These are phyloP conservation scores for Erodium moschatum DNA, from an alignment of 441 rosid genomes.

Conservation along the genomic window DNA sequence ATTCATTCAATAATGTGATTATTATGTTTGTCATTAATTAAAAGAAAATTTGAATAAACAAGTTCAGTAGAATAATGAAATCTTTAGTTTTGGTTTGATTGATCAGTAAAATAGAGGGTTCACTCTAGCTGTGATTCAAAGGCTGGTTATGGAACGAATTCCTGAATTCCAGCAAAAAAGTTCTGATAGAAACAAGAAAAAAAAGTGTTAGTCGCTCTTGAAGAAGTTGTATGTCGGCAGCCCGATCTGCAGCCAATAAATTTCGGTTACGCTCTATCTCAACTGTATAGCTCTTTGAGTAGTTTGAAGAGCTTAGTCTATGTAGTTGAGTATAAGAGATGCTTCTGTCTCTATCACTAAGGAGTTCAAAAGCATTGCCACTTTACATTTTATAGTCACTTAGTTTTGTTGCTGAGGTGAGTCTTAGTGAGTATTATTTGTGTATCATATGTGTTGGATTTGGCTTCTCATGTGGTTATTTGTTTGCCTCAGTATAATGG, in stretches of 20 bases:
- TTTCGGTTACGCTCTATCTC: background rate
- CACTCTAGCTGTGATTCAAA: background rate
- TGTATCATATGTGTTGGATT: background rate
- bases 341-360: background rate
- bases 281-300: background rate
- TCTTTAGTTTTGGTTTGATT: background rate
- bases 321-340: background rate
- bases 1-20: too few species aligned
- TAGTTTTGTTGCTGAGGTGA: background rate
- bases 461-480: background rate
- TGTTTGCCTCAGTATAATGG: constrained; percentile 57
- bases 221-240: too few species aligned
- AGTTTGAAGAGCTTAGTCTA: background rate
- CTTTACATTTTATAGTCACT: background rate
- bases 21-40: too few species aligned
- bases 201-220: too few species aligned
- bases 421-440: background rate
- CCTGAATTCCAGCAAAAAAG: too few species aligned
- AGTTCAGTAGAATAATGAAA: background rate
- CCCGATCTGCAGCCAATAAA: too few species aligned
- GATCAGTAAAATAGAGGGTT: background rate
- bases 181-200: too few species aligned
- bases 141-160: background rate
- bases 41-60: too few species aligned
- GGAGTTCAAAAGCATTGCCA: background rate